A percentile compares a stretch with the other conserved stretches of the same genome.
Conservation (phyloP, 805 yeast species). For the Candida railenensis region DNA sequence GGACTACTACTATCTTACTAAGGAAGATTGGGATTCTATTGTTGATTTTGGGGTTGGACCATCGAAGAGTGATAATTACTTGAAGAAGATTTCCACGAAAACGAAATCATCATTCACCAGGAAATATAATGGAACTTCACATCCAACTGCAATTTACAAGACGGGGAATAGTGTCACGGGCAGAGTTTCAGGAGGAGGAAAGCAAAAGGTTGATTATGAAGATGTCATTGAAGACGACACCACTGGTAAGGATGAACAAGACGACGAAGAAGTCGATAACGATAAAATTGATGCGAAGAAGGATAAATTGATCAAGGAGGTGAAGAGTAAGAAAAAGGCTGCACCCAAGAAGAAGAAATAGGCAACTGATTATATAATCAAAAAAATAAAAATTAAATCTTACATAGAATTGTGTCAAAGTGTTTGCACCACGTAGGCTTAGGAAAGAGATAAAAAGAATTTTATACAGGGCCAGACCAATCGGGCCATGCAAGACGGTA, state of each 20-base stretch:
- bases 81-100: slow-evolving; percentile 71
- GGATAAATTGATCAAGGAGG: slow-evolving; percentile 61
- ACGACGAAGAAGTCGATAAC: slow-evolving; percentile 44
- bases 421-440: no score
- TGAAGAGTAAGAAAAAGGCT: slow-evolving; percentile 18
- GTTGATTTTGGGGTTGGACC: slow-evolving; percentile 80
- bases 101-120: slow-evolving; percentile 85
- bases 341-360: slow-evolving; percentile 27
- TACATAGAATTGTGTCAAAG: no score
- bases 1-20: slow-evolving; percentile 84
- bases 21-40: slow-evolving; percentile 88
- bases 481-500: no score
- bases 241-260: slow-evolving; percentile 39
- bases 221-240: slow-evolving; percentile 68
- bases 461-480: no score
- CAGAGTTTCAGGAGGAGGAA: slow-evolving; percentile 18
- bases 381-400: not conserved
- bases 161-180: slow-evolving; percentile 61
- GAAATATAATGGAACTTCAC: slow-evolving; percentile 69
- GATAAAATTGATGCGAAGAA: slow-evolving; percentile 52
- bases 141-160: slow-evolving; percentile 82
- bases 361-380: not conserved
- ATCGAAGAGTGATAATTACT: slow-evolving; percentile 33
- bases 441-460: no score
- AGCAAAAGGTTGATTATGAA: slow-evolving; percentile 60